Evolutionary conservation across 345 rosid species (phyloP).

Genomic region (Sisymbrium altissimum): DNA sequence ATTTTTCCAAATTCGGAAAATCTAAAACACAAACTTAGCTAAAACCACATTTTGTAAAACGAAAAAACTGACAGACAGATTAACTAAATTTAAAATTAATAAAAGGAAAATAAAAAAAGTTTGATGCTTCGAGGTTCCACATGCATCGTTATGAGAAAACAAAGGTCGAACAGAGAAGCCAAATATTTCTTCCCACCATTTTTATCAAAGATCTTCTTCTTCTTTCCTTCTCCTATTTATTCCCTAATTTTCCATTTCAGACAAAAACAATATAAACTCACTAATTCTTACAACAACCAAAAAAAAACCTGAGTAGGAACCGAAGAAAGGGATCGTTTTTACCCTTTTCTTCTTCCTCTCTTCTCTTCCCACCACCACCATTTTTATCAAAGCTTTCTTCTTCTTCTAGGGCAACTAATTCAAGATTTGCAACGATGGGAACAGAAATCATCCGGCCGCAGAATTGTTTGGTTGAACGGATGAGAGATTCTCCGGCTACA

Average conservation of each 20-base stretch:
- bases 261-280: not conserved
- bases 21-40: not conserved
- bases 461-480: slow-evolving; percentile 48
- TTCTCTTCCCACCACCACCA: not conserved
- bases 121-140: slow-evolving; percentile 13
- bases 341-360: slow-evolving; percentile 33
- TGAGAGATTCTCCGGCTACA: slow-evolving; percentile 44
- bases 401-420: not conserved
- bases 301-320: slow-evolving; percentile 17
- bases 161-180: slow-evolving; percentile 18
- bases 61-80: not conserved
- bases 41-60: not conserved
- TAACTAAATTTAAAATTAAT: slow-evolving; percentile 16
- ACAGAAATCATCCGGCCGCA: slow-evolving; percentile 80
- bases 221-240: slow-evolving; percentile 24
- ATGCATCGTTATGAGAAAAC: slow-evolving; percentile 28
- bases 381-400: not conserved
- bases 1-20: not conserved
- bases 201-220: slow-evolving; percentile 8
- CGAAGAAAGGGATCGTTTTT: slow-evolving; percentile 28
- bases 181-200: slow-evolving; percentile 8
- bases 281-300: not conserved
- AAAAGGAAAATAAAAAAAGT: not conserved
- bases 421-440: slow-evolving; percentile 47
- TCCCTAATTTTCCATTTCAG: not conserved